Percentiles rank a stretch among this genome's conserved stretches.
Evolutionary conservation across 768 basidiomycete species (phyloP).

Genomic region (Amanita fuliginea): DNA sequence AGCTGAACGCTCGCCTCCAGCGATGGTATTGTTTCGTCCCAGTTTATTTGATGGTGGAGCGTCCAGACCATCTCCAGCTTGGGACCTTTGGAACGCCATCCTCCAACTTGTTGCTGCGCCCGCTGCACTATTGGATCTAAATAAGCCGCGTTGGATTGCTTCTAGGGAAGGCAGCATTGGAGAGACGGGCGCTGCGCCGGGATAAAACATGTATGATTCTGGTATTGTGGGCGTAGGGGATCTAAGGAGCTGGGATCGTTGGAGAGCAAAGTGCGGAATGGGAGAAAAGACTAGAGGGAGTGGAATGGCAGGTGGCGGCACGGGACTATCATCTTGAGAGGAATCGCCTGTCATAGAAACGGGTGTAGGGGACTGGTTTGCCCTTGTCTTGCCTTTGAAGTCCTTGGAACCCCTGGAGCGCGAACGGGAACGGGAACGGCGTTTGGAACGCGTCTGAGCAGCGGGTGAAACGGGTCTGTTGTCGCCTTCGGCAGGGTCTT

Average conservation of each 20-base stretch:
- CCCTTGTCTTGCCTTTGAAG: constrained; percentile 49
- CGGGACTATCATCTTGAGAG: constrained; percentile 54
- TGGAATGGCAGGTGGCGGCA: constrained; percentile 22
- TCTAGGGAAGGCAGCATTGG: constrained; percentile 68
- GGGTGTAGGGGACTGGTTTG: constrained; percentile 34
- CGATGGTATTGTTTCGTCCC: constrained; percentile 69
- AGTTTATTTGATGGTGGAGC: constrained; percentile 44
- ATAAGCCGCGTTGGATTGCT: constrained; percentile 66
- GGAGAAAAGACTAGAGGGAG: constrained; percentile 31
- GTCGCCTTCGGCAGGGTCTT: constrained; percentile 24
- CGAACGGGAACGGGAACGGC: constrained; percentile 68
- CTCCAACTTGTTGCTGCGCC: constrained; percentile 55
- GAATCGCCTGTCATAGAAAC: constrained; percentile 48
- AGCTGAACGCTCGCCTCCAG: constrained; percentile 69
- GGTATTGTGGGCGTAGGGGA: constrained; percentile 45
- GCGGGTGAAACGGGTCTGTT: constrained; percentile 34
- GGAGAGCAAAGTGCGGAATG: constrained; percentile 45
- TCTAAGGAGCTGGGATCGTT: constrained; percentile 32
- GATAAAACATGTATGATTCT: constrained; percentile 47
- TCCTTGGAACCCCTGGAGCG: constrained; percentile 72
- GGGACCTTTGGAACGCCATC: constrained; percentile 78
- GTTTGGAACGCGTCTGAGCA: constrained; percentile 40
- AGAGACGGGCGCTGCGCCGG: constrained; percentile 55
- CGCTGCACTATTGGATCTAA: constrained; percentile 89
- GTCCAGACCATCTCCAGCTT: constrained; percentile 57